Evolutionary conservation across 495 filamentous ascomycete genomes (phyloP), one percentile per base, ranked within the genome.

Genomic region (Aspergillus heteromorphus): DNA sequence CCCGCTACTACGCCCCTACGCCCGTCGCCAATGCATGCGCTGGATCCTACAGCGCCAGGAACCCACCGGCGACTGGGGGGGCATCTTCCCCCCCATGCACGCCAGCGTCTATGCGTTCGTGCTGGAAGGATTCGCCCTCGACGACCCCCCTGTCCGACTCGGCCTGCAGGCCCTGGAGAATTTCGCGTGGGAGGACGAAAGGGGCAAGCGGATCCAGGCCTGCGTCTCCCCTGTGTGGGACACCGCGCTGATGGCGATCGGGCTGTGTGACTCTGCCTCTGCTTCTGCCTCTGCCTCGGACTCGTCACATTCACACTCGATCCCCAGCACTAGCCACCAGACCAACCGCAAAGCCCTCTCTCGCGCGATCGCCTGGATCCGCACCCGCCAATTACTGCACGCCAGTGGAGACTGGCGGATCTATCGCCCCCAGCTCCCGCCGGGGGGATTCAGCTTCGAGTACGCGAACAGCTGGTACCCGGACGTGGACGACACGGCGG

Each of bases 401-500:
- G 48, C 5, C 5, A 38, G 55, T 20, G 66, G 67, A 7, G 73
- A 78, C 53, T 73, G 70, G 69, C 49, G 29, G 17, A 36, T 38
- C 52, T n/a, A 67, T 68, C 0, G 16, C 54, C 0, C 43, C 63
- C 0, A 19, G 13, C 1, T 56, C 64, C 0, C 42, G 2, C 42
- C 42, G 2, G 73, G 71, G 1, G 67, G 70, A 0, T 72, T 63
- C 51, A 58, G 56, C 48, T 76, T 77, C 29, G 61, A 69, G 45
- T 72, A 74, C 49, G 25, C 49, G 21, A 72, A 70, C 41, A 62
- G 43, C 1, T 68, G 61, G 60, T 68, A 68, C 51, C 74, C 74
- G 1, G 75, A 79, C 55, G 60, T 73, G n/a, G 73, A 76, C 49
- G 73, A 77, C 57, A 77, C 75, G 0, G 72, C 74, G 0, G 71